phyloP scores from a whole-genome alignment of 306 rosid species.

The Rosa multiflora region DNA sequence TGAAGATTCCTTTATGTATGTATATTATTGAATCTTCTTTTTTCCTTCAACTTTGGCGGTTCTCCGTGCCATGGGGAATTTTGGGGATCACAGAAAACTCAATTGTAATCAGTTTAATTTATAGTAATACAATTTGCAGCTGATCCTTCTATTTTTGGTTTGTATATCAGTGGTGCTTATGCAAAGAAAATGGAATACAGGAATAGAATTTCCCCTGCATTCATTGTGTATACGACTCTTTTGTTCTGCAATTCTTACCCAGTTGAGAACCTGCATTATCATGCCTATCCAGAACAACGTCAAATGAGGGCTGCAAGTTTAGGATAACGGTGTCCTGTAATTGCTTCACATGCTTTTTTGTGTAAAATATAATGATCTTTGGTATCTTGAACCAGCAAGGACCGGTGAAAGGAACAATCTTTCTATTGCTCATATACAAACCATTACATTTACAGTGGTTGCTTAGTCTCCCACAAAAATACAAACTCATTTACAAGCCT shows the following conservation, averaged over 20 bases:
- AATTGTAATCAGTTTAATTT: background rate
- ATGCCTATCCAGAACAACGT: background rate
- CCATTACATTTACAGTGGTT: slow-evolving; percentile 28
- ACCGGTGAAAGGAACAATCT: slow-evolving; percentile 6
- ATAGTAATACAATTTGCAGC: background rate
- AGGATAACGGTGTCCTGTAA: background rate
- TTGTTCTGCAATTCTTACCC: background rate
- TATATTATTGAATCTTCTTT: background rate
- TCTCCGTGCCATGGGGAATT: slow-evolving; percentile 24
- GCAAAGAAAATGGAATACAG: too few relatives aligned
- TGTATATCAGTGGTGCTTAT: background rate
- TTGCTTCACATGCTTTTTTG: background rate
- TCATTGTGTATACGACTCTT: background rate
- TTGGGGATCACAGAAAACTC: slow-evolving; percentile 18
- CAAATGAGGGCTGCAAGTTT: background rate
- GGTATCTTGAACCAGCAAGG: slow-evolving; percentile 1
- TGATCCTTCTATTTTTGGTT: background rate
- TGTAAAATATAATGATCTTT: background rate
- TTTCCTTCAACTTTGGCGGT: background rate
- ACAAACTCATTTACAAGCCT: slow-evolving; percentile 29
- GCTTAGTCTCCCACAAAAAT: background rate
- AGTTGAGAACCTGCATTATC: background rate
- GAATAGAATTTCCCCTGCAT: background rate
- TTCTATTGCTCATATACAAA: slow-evolving; percentile 36
- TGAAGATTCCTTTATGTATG: slow-evolving; percentile 15